Base-by-base conservation (phyloP, 2,329 filamentous ascomycete species). In the Ceratocystis colombiana region DNA sequence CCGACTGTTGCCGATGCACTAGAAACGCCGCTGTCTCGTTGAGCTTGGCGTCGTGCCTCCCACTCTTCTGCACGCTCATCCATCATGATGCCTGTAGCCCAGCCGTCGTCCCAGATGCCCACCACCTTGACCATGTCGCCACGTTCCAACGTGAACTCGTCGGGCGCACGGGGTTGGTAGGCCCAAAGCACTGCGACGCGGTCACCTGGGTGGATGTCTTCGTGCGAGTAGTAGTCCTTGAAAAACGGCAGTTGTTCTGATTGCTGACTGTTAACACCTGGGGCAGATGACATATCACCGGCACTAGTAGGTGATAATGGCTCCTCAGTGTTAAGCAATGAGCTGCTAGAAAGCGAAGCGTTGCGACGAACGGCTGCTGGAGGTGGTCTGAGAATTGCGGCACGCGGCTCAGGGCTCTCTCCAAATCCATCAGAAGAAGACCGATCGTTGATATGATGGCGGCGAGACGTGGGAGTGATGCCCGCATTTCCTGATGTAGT, bases 41-140 rank as follows among this genome's bases (percentile, higher is more conserved):
- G 91, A 44, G 85, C 79, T 72, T 89, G 86, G 71, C 85, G 84
- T 69, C 87, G 83, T 55, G 83, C 82, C 71, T 96, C 89, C 86
- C 90, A 96, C 70, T 96, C 90, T 68, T 97, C 93, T 1, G 91
- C 91, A 66, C 85, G 83, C 71, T 96, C 89, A 65, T 87, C 82
- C 66, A 96, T 78, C 73, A 95, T 82, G 66, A 96, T 83, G 71
- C 94, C 94, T 1, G 94, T 99, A 10, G 94, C 94, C 94, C 94
- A 99, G 61, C 94, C 94, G 74, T 99, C 94, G 72, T 99, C 94
- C 94, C 94, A 99, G 70, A 99, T 99, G 69, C 94, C 94, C 41
- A 97, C 88, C 15, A 99, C 87, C 78, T 96, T 97, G 72, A 99
- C 82, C 92, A 99, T 96, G 73, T 99, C 94, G 65, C 94, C 94